Evolutionary conservation across 495 filamentous ascomycete species (phyloP), one percentile per base, ranked within the genome.

Genomic region (Neurospora hispaniola): DNA sequence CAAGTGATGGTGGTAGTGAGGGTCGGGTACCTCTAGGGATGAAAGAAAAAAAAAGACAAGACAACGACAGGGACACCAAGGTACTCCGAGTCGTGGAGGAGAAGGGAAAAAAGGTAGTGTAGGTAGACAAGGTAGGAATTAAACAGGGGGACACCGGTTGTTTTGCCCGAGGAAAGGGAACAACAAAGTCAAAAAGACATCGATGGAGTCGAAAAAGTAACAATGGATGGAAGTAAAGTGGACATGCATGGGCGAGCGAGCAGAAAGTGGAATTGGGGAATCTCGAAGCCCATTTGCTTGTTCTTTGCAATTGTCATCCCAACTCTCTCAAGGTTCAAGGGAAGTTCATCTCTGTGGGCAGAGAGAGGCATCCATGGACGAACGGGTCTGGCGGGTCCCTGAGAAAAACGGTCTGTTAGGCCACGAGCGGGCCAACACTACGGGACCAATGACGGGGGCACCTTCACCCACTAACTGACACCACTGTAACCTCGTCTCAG

Each of bases 151-250:
- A 16, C 31, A 62, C 54, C 54, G 31, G 54, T 62, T 23, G 54
- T 48, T 69, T 70, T 42, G 77, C 70, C 77, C 77, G 77, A 78
- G 71, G 70, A 72, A 74, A 71, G 75, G 75, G 74, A 72, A 73
- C 62, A 38, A 38, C 5, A 39, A 74, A 75, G 35, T 69, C 62
- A 74, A 73, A 7, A 39, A 39, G 35, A 41, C 41, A 62, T 38
- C 0, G 35, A 38, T 69, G 54, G 42, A 71, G 77, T 62, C 54
- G 8, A 38, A 62, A 62, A 73, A 74, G 74, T 73, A 76, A 71
- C 48, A 40, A 39, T 39, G 5, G 39, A 31, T 31, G 35, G 5
- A 38, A 38, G 35, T 38, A 6, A n/a, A 59, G 46, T 70, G 27
- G 27, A 66, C 16, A 70, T 35, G 62, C 20, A 70, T 41, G 70